phyloP scores from a whole-genome alignment of 108 stramenopile genomes.

The Nannochloropsis oceanica region DNA sequence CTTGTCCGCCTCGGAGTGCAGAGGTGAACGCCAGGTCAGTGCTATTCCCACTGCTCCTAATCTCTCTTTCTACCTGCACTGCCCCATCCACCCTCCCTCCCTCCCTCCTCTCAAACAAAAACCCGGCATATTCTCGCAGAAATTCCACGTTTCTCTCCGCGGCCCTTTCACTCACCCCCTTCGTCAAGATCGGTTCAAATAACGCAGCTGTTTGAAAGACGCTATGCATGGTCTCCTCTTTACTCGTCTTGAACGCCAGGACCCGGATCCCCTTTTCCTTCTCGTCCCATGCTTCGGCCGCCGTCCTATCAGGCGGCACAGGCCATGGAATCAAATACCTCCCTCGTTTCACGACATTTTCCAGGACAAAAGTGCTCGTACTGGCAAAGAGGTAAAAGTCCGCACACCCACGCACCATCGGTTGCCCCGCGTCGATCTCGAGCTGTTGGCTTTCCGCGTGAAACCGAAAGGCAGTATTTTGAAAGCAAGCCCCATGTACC shows the following conservation, averaged over 20 bases:
- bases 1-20: too few relatives aligned
- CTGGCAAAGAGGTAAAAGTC: background rate
- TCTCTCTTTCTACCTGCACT: background rate
- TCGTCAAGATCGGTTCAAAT: background rate
- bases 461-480: background rate
- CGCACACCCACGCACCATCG: background rate
- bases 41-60: too few relatives aligned
- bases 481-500: background rate
- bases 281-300: background rate
- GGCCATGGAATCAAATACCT: background rate
- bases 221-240: background rate
- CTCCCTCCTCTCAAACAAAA: background rate
- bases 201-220: background rate
- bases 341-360: background rate
- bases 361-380: background rate
- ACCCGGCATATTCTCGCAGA: background rate
- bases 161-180: background rate
- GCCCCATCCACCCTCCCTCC: background rate
- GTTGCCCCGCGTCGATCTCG: background rate
- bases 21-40: background rate
- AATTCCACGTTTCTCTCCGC: background rate
- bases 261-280: background rate
- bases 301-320: background rate
- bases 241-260: background rate
- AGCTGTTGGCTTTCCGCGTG: background rate